Conservation (phyloP, 805 yeast genomes). For the Metschnikowia noctiluminum region DNA sequence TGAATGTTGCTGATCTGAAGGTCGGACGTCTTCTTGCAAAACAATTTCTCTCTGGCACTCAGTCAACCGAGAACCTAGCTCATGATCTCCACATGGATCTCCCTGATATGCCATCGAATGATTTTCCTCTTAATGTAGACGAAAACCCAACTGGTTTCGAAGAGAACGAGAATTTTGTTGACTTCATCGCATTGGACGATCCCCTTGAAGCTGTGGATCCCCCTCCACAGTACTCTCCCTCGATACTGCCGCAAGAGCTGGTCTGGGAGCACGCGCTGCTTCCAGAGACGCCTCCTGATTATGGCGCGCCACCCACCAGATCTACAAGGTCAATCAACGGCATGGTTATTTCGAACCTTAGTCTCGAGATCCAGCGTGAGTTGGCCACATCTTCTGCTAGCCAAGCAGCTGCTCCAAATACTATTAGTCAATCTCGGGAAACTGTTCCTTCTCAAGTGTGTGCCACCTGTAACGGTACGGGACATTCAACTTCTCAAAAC, state of each 20-base stretch:
- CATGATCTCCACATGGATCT: too few relatives aligned
- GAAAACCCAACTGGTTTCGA: not conserved
- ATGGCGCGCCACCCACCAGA: slow-evolving; percentile 1
- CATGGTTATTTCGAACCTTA: not conserved
- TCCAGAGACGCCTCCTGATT: slow-evolving; percentile 1
- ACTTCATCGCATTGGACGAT: not conserved
- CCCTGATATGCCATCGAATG: too few relatives aligned
- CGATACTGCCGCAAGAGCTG: not conserved
- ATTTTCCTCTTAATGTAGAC: not conserved
- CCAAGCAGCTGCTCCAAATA: not conserved
- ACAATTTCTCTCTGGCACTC: not conserved
- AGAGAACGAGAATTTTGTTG: not conserved
- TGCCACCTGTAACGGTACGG: not conserved
- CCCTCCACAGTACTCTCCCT: not conserved
- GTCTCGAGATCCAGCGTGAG: too few relatives aligned
- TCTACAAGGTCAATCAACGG: not conserved
- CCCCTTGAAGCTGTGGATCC: not conserved
- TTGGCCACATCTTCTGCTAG: not conserved
- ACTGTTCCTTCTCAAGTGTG: not conserved
- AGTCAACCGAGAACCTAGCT: too few relatives aligned
- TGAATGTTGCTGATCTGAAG: not conserved
- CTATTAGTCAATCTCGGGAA: not conserved
- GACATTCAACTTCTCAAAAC: not conserved
- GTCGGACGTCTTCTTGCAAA: not conserved
- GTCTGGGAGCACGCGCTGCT: not conserved